Conservation (phyloP, 495 filamentous ascomycete species). For the Lentithecium fluviatile region DNA sequence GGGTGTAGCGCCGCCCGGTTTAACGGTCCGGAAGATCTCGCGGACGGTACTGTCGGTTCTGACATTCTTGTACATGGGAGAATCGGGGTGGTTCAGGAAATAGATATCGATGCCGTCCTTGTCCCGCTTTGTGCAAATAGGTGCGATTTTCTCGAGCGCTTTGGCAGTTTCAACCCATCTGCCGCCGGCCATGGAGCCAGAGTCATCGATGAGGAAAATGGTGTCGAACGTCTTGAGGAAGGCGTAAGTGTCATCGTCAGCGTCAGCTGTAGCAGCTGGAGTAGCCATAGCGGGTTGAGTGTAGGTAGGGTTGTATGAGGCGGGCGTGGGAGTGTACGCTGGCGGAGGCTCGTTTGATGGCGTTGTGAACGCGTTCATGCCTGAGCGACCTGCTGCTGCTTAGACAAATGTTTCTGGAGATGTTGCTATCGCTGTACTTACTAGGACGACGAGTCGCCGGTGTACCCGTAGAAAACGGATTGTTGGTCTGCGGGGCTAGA, state of each 20-base stretch:
- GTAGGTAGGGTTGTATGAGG: conserved; percentile 4
- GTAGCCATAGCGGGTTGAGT: conserved; percentile 18
- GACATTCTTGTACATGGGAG: conserved; percentile 56
- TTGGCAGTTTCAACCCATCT: conserved; percentile 74
- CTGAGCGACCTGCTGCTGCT: conserved; percentile 36
- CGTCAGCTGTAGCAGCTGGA: conserved; percentile 15
- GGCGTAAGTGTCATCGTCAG: conserved; percentile 65
- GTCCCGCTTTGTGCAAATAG: conserved; percentile 81
- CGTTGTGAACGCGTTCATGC: conserved; percentile 43
- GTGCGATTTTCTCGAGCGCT: conserved; percentile 74
- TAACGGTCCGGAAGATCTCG: conserved; percentile 65
- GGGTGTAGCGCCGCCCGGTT: conserved; percentile 66
- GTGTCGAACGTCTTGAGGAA: conserved; percentile 90
- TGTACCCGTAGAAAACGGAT: conserved; percentile 20
- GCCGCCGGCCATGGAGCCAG: conserved; percentile 75
- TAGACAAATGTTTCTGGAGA: conserved; percentile 6
- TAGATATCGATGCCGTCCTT: conserved; percentile 89
- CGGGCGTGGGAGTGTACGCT: conserved; percentile 44
- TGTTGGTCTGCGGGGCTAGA: conserved; percentile 14
- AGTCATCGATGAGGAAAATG: conserved; percentile 91
- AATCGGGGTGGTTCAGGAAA: conserved; percentile 72
- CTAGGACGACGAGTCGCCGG: conserved; percentile 41
- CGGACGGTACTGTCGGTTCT: conserved; percentile 52
- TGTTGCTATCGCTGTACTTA: conserved; percentile 23
- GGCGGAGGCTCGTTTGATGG: conserved; percentile 50